A percentile compares a stretch with the other conserved stretches of the same genome.
These are phyloP conservation scores for Hordeum pubiflorum DNA, from an alignment of 202 grass and related monocot species.

Conservation along the genomic window DNA sequence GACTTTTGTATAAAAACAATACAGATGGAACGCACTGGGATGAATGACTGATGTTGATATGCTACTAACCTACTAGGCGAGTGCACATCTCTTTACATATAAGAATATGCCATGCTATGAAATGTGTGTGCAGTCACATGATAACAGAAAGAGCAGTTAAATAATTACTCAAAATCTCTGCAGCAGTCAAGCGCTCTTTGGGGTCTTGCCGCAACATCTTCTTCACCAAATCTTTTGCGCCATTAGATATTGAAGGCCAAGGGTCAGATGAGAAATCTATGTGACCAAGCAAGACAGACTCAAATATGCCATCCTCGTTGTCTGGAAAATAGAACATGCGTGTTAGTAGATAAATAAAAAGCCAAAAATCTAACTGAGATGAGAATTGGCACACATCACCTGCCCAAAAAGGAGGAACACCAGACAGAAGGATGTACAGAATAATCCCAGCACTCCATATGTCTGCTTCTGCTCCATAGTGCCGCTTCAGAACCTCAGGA, in stretches of 20 bases:
- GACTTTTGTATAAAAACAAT: slow-evolving; percentile 17
- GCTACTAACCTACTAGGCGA: background rate
- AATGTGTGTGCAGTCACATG: slow-evolving; percentile 4
- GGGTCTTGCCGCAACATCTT: slow-evolving; percentile 90
- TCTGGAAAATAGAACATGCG: slow-evolving; percentile 31
- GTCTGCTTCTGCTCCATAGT: slow-evolving; percentile 84
- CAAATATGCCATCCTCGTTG: slow-evolving; percentile 91
- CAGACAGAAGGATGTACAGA: slow-evolving; percentile 95
- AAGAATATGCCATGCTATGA: background rate
- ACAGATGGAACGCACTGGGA: slow-evolving; percentile 14
- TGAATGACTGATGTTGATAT: background rate
- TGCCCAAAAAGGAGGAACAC: slow-evolving; percentile 99
- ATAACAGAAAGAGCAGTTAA: slow-evolving; percentile 3
- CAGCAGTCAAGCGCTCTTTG: slow-evolving; percentile 76
- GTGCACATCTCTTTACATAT: background rate
- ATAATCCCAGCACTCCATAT: slow-evolving; percentile 98
- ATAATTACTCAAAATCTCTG: slow-evolving; percentile 80
- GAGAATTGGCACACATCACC: slow-evolving; percentile 32
- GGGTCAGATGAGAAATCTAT: slow-evolving; percentile 92
- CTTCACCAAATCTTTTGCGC: slow-evolving; percentile 85
- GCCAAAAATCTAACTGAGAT: background rate
- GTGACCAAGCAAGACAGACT: slow-evolving; percentile 57
- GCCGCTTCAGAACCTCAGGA: slow-evolving; percentile 77
- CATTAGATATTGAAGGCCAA: slow-evolving; percentile 82
- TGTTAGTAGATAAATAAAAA: background rate